Conservation (phyloP, 441 rosid genomes). For the Omphalea diandra region DNA sequence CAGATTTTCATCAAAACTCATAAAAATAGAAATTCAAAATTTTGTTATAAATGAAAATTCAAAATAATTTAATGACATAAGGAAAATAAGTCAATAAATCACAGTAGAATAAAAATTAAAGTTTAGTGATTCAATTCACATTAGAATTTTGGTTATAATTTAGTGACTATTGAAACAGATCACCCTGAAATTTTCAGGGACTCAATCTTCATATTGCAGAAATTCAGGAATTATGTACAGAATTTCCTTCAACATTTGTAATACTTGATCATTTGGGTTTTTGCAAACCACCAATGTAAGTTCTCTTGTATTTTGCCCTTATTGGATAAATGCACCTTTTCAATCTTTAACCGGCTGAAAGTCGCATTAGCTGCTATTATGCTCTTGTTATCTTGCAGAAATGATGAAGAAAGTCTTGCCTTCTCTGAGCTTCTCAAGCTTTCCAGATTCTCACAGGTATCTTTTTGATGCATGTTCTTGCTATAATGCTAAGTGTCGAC, state of each 20-base stretch:
- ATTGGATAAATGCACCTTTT: constrained; percentile 6
- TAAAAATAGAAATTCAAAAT: too few species aligned
- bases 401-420: constrained; percentile 51
- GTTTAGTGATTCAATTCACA: too few species aligned
- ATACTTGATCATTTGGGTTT: constrained; percentile 88
- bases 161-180: too few species aligned
- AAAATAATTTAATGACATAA: too few species aligned
- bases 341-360: constrained; percentile 5
- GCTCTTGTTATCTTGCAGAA: constrained; percentile 43
- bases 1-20: too few species aligned
- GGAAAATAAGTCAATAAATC: too few species aligned
- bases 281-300: constrained; percentile 80
- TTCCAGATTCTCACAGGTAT: constrained; percentile 80
- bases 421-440: constrained; percentile 70
- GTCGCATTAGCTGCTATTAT: constrained; percentile 7
- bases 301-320: constrained; percentile 11
- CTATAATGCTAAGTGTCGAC: too few species aligned
- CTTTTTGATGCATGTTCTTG: neutral
- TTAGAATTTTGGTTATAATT: too few species aligned
- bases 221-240: constrained; percentile 72
- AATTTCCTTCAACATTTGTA: constrained; percentile 70
- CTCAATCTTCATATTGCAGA: constrained; percentile 71
- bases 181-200: constrained; percentile 70
- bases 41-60: too few species aligned
- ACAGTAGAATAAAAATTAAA: too few species aligned